Evolutionary conservation across 306 rosid genomes (phyloP).

Genomic region (Dryas alaskensis): DNA sequence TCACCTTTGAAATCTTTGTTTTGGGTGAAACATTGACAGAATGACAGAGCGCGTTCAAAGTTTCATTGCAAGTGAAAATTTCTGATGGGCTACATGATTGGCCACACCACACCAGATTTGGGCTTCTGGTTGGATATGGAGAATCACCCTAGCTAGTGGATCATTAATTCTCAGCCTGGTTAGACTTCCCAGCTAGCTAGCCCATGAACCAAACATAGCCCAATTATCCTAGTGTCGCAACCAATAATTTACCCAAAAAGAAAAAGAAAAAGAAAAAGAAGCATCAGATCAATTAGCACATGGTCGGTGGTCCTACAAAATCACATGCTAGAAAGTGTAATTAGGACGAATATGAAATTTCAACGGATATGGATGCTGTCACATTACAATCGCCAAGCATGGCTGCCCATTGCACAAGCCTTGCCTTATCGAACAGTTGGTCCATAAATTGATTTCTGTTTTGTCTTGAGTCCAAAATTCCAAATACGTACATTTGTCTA

Average conservation of each 20-base stretch:
- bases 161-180: neutral
- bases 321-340: conserved; percentile 3
- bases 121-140: too few relatives aligned
- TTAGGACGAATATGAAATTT: neutral
- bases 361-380: neutral
- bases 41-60: neutral
- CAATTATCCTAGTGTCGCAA: neutral
- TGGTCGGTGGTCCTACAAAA: neutral
- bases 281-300: neutral
- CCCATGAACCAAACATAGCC: neutral
- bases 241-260: neutral
- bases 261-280: neutral
- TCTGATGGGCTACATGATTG: neutral
- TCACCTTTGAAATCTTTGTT: neutral
- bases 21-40: neutral
- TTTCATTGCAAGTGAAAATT: neutral
- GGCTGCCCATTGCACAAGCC: neutral
- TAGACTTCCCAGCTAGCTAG: neutral
- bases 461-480: neutral
- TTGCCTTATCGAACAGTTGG: neutral
- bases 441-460: neutral
- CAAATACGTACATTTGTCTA: neutral
- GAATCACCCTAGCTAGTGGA: neutral
- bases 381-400: neutral
- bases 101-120: too few relatives aligned